These are phyloP conservation scores for Pyricularia grisea DNA, from an alignment of 2,329 filamentous ascomycete species.

Conservation along the genomic window DNA sequence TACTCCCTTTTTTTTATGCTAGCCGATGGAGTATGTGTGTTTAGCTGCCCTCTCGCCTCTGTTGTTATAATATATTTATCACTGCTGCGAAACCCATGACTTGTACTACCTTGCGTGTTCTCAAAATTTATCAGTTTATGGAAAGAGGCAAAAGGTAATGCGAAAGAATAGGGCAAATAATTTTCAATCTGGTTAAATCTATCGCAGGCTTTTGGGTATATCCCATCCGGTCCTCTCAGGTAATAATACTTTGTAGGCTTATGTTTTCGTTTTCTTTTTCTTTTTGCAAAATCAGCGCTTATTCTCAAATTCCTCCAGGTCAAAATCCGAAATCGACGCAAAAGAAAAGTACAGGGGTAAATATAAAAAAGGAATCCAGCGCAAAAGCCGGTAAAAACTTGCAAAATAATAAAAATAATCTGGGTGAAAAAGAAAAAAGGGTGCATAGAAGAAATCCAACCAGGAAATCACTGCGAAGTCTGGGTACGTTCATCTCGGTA, in stretches of 20 bases:
- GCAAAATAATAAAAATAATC: neutral
- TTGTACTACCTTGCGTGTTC: too few species aligned
- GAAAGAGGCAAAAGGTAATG: neutral
- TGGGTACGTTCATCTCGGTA: neutral
- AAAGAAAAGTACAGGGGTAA: neutral
- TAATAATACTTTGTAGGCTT: neutral
- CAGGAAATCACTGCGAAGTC: neutral
- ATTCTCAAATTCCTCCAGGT: neutral
- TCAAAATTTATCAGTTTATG: too few species aligned
- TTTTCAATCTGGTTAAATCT: neutral
- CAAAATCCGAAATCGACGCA: neutral
- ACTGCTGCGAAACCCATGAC: too few species aligned
- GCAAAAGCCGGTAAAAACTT: neutral
- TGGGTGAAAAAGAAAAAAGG: neutral
- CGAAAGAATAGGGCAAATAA: neutral
- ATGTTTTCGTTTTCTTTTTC: too few species aligned
- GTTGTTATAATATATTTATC: neutral
- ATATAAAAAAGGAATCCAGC: neutral
- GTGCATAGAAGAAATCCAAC: neutral
- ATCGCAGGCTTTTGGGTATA: neutral
- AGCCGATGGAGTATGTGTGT: neutral
- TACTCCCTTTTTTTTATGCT: neutral
- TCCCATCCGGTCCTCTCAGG: neutral
- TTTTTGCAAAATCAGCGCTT: neutral
- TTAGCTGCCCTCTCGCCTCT: neutral